Evolutionary conservation across 2,329 filamentous ascomycete species (phyloP).

Genomic region (Leptographium radiaticola): DNA sequence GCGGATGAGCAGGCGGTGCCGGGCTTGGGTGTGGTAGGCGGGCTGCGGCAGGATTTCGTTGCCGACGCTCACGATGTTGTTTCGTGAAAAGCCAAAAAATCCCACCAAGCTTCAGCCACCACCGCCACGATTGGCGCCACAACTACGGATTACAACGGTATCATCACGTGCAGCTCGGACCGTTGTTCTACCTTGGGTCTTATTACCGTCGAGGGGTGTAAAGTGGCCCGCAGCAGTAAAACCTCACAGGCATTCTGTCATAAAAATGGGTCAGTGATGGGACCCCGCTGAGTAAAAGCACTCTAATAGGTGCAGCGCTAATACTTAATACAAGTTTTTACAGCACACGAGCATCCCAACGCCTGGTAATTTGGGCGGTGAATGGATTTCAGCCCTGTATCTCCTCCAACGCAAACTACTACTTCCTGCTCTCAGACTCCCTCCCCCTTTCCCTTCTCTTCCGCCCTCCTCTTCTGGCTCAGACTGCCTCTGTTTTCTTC

Average conservation of each 20-base stretch:
- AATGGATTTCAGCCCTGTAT: background rate
- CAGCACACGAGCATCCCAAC: background rate
- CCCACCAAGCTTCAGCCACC: background rate
- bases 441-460: background rate
- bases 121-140: background rate
- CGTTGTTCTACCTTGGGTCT: too few species aligned
- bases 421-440: background rate
- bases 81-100: background rate
- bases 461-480: background rate
- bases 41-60: background rate
- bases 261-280: background rate
- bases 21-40: background rate
- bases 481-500: background rate
- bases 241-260: background rate
- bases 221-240: background rate
- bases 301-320: background rate
- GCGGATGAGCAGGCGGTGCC: constrained; percentile 6
- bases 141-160: background rate
- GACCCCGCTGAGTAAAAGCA: background rate
- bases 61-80: background rate
- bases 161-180: background rate
- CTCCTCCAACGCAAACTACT: background rate
- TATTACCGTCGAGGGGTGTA: background rate
- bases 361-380: background rate
- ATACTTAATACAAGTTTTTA: background rate